Conservation (phyloP, 2,329 filamentous ascomycete genomes). For the Trichocomaceae sp. region DNA sequence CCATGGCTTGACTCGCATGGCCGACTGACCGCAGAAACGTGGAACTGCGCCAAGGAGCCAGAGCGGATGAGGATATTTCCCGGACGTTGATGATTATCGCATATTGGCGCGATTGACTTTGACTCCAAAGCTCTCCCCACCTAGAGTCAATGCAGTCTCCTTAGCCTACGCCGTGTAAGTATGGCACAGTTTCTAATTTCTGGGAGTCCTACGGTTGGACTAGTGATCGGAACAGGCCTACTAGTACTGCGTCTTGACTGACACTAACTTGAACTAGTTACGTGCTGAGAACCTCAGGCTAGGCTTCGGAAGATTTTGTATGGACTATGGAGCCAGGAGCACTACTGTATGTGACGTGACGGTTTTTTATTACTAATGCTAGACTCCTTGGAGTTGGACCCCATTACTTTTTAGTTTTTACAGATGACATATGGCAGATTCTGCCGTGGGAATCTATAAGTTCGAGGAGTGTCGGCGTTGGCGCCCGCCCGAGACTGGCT, state of each 20-base stretch:
- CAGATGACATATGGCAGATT: not conserved
- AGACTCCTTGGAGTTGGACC: not conserved
- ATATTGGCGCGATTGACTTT: not conserved
- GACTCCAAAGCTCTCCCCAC: not conserved
- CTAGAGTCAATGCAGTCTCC: not conserved
- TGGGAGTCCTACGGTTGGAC: not conserved
- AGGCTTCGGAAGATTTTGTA: constrained; percentile 2
- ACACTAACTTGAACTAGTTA: too few species aligned
- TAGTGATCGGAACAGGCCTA: not conserved
- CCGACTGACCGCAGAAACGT: not conserved
- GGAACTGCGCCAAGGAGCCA: constrained; percentile 4
- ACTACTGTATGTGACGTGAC: not conserved
- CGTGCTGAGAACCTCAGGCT: not conserved
- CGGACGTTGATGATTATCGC: not conserved
- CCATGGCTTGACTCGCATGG: constrained; percentile 2
- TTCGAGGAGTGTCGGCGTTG: not conserved
- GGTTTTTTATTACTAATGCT: not conserved
- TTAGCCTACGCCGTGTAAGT: not conserved
- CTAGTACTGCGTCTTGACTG: too few species aligned
- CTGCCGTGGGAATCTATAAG: not conserved
- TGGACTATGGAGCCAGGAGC: too few species aligned
- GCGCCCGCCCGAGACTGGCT: constrained; percentile 3
- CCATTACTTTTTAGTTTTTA: not conserved
- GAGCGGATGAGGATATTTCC: constrained; percentile 8
- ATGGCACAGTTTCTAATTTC: not conserved